Base-by-base conservation (phyloP, 1,284 basidiomycete genomes). In the Psilocybe mexicana region DNA sequence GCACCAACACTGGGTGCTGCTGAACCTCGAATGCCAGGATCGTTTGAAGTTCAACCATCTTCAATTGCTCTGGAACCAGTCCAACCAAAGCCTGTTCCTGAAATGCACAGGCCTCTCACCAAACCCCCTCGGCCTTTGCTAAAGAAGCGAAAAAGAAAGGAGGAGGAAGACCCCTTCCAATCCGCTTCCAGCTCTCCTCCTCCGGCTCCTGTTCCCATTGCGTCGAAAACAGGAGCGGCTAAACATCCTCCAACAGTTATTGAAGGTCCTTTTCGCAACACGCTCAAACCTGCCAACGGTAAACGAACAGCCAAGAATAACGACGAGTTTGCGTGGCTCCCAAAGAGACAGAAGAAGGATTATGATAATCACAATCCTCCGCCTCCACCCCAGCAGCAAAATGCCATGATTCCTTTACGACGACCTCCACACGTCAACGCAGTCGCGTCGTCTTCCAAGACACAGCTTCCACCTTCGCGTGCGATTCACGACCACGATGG, bases 181-280 rank as follows among this genome's bases (percentile, higher is more conserved):
- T 59, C 58, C 5, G 47, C 61, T 11, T 36, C 55, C 6, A n/a
- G 60, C 0, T 23, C 55, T 2, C 43, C 65, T 1, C 38, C 65
- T 33, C 54, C 61, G 14, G 50, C 58, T 4, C 52, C 57, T 26
- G 62, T 18, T 18, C 18, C 18, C 18, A 18, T 43, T 30, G 51
- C 30, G 1, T 55, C 35, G 7, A 30, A 50, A 12, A 38, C 33
- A n/a, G 40, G 28, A 3, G 49, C 42, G 8, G 67, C 62, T 51
- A 63, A 53, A 43, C 54, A 54, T 12, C 63, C 58, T 1, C 68
- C 68, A 2, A 58, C 58, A 23, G 57, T 68, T 11, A 51, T 62
- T 2, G 65, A 71, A 36, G 69, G 65, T 18, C 62, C 62, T 14
- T 69, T 66, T 54, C 60, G 67, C 7, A 65, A 52, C 24, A 54